Evolutionary conservation across 2,329 filamentous ascomycete species (phyloP).

Genomic region (Microdochium trichocladiopsis): DNA sequence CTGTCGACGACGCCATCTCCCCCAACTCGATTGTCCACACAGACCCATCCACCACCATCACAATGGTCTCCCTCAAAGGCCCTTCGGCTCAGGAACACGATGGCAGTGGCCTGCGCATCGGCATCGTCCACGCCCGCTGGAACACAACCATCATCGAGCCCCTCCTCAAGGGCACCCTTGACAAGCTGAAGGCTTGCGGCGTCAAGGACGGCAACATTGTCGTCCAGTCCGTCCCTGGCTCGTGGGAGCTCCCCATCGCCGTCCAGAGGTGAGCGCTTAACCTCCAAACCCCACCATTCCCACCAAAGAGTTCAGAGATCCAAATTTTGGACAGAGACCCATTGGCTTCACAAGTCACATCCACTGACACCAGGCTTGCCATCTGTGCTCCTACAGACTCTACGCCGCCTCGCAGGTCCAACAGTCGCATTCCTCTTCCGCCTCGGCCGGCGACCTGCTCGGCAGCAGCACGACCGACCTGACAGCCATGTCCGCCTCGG

Average conservation of each 20-base stretch:
- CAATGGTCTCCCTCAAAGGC: slow-evolving; percentile 44
- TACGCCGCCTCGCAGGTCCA: slow-evolving; percentile 85
- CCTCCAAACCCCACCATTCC: slow-evolving; percentile 1
- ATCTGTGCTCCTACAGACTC: slow-evolving; percentile 43
- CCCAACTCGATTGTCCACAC: neutral
- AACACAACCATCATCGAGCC: slow-evolving; percentile 83
- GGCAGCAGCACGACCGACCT: slow-evolving; percentile 64
- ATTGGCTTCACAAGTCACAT: neutral
- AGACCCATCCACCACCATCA: slow-evolving; percentile 8
- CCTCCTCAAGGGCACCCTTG: slow-evolving; percentile 73
- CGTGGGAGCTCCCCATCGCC: slow-evolving; percentile 89
- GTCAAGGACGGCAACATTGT: slow-evolving; percentile 86
- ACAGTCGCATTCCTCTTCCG: slow-evolving; percentile 53
- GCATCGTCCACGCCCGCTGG: slow-evolving; percentile 95
- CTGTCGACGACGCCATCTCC: neutral
- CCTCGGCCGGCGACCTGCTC: slow-evolving; percentile 70
- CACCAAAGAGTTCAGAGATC: too few species aligned
- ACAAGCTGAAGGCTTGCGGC: slow-evolving; percentile 68
- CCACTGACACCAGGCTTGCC: slow-evolving; percentile 1
- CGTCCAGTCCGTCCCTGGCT: slow-evolving; percentile 82
- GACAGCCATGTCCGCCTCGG: slow-evolving; percentile 29
- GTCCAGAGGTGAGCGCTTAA: slow-evolving; percentile 59
- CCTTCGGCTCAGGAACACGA: slow-evolving; percentile 52
- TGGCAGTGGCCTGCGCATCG: slow-evolving; percentile 74
- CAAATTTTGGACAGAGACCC: too few species aligned